Conservation (phyloP, 2,329 filamentous ascomycete species). For the Venturia carpophila region DNA sequence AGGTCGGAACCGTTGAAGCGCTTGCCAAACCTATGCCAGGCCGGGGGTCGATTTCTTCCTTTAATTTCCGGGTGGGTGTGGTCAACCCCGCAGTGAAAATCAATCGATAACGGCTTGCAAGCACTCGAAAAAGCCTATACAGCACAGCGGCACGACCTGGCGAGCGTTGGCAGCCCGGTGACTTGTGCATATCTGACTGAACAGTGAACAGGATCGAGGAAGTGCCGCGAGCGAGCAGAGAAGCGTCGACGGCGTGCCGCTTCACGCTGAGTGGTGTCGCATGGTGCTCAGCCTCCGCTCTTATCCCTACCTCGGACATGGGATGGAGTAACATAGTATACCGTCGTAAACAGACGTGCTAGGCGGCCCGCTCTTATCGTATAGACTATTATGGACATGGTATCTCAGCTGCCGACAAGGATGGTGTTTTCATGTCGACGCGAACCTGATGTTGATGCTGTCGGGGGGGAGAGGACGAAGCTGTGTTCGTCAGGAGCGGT, state of each 20-base stretch:
- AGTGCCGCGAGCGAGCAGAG: background rate
- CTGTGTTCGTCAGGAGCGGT: background rate
- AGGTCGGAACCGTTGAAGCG: background rate
- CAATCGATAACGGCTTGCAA: background rate
- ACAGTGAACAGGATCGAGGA: background rate
- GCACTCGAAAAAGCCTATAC: background rate
- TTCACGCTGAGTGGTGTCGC: background rate
- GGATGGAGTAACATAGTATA: background rate
- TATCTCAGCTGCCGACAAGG: background rate
- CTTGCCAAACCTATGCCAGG: background rate
- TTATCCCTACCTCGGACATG: conserved; percentile 6
- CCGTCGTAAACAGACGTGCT: background rate
- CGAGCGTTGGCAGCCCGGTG: background rate
- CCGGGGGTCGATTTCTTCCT: background rate
- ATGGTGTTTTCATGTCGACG: background rate
- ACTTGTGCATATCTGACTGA: background rate
- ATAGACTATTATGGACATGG: background rate
- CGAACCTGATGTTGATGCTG: background rate
- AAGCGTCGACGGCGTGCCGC: background rate
- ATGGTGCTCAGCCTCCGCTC: background rate
- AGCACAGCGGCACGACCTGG: background rate
- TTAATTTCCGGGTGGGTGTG: background rate
- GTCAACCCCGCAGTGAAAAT: background rate
- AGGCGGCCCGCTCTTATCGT: conserved; percentile 4
- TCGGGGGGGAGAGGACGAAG: background rate